These are phyloP conservation scores for Rhynchospora breviuscula DNA, from an alignment of 176 grass and related monocot genomes.

Conservation along the genomic window DNA sequence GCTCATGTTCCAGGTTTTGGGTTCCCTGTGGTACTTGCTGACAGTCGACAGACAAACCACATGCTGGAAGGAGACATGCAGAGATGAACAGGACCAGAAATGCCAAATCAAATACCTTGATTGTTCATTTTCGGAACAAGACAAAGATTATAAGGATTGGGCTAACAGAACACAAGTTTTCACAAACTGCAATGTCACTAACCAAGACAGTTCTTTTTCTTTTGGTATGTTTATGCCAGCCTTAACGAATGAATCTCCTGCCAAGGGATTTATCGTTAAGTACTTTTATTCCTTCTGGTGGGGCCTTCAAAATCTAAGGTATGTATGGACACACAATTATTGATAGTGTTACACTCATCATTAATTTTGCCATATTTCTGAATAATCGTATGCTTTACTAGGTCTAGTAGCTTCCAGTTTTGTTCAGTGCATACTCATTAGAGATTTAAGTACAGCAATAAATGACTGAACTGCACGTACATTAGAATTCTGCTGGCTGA, in stretches of 20 bases:
- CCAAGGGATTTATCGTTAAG: slow-evolving; percentile 60
- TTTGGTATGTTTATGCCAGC: slow-evolving; percentile 80
- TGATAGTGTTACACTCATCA: neutral
- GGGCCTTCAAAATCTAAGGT: slow-evolving; percentile 98
- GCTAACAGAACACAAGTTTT: slow-evolving; percentile 39
- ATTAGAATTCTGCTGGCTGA: neutral
- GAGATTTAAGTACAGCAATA: neutral
- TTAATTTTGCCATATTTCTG: neutral
- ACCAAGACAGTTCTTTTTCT: slow-evolving; percentile 21
- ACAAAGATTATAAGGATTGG: slow-evolving; percentile 34
- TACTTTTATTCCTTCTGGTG: slow-evolving; percentile 99
- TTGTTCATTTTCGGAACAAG: slow-evolving; percentile 33
- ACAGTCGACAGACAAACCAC: slow-evolving; percentile 78
- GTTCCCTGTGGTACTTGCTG: slow-evolving; percentile 83
- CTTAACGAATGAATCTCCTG: slow-evolving; percentile 54
- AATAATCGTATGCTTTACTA: neutral
- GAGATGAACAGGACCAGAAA: slow-evolving; percentile 21
- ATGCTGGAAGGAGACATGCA: slow-evolving; percentile 80
- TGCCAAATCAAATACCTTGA: slow-evolving; percentile 59
- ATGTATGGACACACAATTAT: slow-evolving; percentile 8
- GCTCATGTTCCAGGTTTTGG: slow-evolving; percentile 52
- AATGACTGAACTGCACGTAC: neutral
- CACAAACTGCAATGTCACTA: slow-evolving; percentile 34
- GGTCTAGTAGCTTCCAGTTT: neutral
- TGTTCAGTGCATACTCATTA: neutral